These are phyloP conservation scores for Petunia hybrid DNA, from an alignment of 305 asterid species.

Conservation along the genomic window DNA sequence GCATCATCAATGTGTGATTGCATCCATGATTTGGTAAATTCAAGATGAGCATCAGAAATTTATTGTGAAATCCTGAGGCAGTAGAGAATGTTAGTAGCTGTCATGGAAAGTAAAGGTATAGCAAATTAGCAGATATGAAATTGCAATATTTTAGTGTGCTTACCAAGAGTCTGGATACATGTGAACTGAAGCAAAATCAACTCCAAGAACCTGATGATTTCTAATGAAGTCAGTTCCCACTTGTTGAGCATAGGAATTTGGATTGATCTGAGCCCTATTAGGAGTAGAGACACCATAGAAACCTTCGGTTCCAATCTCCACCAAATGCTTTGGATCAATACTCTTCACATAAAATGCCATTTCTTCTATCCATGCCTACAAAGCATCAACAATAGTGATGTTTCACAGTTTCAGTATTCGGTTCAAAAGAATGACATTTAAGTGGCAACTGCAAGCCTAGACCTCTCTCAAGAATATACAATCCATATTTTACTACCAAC, in stretches of 20 bases:
- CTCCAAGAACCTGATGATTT: slow-evolving; percentile 88
- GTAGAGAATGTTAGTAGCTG: not conserved
- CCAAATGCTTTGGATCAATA: slow-evolving; percentile 84
- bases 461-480: not conserved
- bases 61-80: slow-evolving; percentile 67
- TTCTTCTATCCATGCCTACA: slow-evolving; percentile 86
- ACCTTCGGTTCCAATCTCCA: slow-evolving; percentile 90
- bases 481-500: not conserved
- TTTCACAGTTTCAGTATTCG: not conserved
- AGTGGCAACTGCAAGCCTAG: not conserved
- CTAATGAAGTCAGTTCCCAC: slow-evolving; percentile 97
- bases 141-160: slow-evolving; percentile 26
- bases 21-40: slow-evolving; percentile 87
- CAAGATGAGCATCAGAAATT: slow-evolving; percentile 65
- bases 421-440: not conserved
- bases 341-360: slow-evolving; percentile 87
- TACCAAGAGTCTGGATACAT: slow-evolving; percentile 92
- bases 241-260: slow-evolving; percentile 74
- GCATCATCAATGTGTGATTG: slow-evolving; percentile 90
- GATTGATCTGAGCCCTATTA: slow-evolving; percentile 70
- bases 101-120: not conserved
- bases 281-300: slow-evolving; percentile 91
- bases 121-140: not conserved
- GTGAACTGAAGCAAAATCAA: slow-evolving; percentile 94
- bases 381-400: not conserved